Percentiles rank a stretch among this genome's conserved stretches.
phyloP scores from a whole-genome alignment of 768 basidiomycete genomes.

The Rhodocollybia butyracea region DNA sequence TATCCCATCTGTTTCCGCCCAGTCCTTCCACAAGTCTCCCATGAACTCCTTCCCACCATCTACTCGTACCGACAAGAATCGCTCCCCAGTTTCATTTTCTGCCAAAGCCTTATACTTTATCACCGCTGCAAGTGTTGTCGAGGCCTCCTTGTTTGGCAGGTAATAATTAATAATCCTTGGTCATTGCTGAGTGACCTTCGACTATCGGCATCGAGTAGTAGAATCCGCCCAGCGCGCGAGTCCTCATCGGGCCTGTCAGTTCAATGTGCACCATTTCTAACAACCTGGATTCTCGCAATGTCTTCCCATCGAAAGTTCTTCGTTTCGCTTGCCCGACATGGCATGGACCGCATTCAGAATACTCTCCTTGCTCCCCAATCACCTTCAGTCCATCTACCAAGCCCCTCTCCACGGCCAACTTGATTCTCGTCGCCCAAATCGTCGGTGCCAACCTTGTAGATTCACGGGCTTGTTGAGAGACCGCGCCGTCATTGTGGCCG shows the following conservation, averaged over 20 bases:
- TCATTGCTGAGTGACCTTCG: neutral
- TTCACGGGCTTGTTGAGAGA: conserved; percentile 17
- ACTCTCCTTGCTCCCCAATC: neutral
- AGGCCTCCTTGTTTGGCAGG: neutral
- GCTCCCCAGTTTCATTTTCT: too few relatives aligned
- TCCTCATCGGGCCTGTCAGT: neutral
- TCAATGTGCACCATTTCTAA: neutral
- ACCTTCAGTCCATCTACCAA: neutral
- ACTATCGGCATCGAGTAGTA: conserved; percentile 2
- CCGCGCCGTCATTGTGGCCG: conserved; percentile 5
- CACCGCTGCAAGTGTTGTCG: neutral
- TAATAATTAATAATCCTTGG: neutral
- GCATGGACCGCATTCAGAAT: neutral
- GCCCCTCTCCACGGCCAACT: neutral
- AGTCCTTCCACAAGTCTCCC: too few relatives aligned
- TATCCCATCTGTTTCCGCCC: too few relatives aligned
- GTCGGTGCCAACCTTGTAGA: conserved; percentile 23
- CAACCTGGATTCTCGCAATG: neutral
- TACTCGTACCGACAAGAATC: too few relatives aligned
- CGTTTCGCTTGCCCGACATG: neutral
- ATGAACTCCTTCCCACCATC: too few relatives aligned
- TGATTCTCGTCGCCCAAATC: conserved; percentile 12
- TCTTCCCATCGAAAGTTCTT: neutral
- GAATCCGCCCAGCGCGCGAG: neutral
- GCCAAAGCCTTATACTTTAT: neutral